phyloP scores from a whole-genome alignment of 805 yeast genomes.

The Schwanniomyces polymorphus region DNA sequence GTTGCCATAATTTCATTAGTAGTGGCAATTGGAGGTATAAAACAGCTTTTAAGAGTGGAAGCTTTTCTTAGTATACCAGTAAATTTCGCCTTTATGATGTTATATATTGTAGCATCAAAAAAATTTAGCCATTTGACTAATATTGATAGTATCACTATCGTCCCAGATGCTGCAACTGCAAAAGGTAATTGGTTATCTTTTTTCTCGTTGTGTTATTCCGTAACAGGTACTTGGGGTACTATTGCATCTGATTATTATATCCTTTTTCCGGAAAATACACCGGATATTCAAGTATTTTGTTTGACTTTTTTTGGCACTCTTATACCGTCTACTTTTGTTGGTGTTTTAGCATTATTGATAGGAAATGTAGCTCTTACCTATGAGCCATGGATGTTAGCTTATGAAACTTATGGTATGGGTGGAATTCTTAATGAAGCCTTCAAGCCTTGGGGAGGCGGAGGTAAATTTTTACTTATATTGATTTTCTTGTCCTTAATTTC shows the following conservation, averaged over 20 bases:
- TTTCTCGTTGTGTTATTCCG: conserved; percentile 71
- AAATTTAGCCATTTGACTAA: conserved; percentile 36
- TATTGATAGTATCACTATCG: conserved; percentile 27
- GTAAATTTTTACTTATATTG: conserved; percentile 70
- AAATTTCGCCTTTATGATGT: conserved; percentile 59
- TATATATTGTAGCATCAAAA: conserved; percentile 62
- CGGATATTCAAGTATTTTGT: conserved; percentile 52
- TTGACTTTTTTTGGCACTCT: conserved; percentile 67
- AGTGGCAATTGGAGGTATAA: conserved; percentile 78
- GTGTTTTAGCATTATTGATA: conserved; percentile 67
- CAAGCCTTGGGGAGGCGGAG: conserved; percentile 73
- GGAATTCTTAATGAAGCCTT: conserved; percentile 70
- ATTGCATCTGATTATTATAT: conserved; percentile 84
- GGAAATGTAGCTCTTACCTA: conserved; percentile 64
- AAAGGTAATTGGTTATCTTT: conserved; percentile 72
- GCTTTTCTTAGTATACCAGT: conserved; percentile 69
- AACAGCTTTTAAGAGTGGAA: conserved; percentile 67
- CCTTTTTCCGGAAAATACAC: conserved; percentile 71
- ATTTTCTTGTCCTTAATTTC: conserved; percentile 75
- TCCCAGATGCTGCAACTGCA: conserved; percentile 35
- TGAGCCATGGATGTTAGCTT: conserved; percentile 57
- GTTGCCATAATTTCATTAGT: conserved; percentile 62
- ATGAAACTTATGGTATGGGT: conserved; percentile 65
- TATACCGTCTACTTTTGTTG: conserved; percentile 76
- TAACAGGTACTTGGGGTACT: conserved; percentile 88